Conservation (phyloP, 2,329 filamentous ascomycete genomes). For the Magnaporthiopsis rhizophila region DNA sequence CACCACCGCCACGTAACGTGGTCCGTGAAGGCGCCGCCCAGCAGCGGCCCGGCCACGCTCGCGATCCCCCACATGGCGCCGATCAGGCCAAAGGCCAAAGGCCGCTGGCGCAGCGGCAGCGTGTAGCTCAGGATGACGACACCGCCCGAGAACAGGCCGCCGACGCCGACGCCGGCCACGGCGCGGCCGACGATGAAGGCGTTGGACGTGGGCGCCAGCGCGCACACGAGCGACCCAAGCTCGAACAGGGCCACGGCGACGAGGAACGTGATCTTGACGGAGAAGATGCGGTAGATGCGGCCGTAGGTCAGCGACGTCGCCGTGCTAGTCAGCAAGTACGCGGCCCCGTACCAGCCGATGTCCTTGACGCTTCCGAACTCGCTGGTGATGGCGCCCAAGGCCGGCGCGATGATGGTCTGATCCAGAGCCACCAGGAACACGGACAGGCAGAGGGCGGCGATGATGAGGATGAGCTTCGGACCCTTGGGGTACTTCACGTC, state of each 20-base stretch:
- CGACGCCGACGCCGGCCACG: conserved; percentile 37
- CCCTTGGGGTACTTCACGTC: conserved; percentile 29
- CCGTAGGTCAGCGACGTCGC: conserved; percentile 38
- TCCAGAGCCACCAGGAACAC: conserved; percentile 34
- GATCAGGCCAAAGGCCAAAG: conserved; percentile 40
- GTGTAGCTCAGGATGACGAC: conserved; percentile 34
- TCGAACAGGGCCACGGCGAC: conserved; percentile 13
- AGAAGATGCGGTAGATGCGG: conserved; percentile 36
- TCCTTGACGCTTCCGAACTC: conserved; percentile 21
- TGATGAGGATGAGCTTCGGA: conserved; percentile 31
- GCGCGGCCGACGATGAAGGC: conserved; percentile 39
- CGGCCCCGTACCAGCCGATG: conserved; percentile 35
- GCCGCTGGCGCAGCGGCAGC: conserved; percentile 43
- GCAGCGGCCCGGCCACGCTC: conserved; percentile 32
- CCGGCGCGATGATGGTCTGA: conserved; percentile 11
- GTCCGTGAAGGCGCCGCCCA: conserved; percentile 30
- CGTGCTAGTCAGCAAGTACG: conserved; percentile 37
- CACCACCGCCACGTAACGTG: conserved; percentile 28
- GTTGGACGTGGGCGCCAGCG: conserved; percentile 32
- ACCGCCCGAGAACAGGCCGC: conserved; percentile 35
- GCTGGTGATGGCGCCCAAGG: conserved; percentile 32
- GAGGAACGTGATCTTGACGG: conserved; percentile 33
- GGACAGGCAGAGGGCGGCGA: conserved; percentile 34
- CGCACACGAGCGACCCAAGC: conserved; percentile 19
- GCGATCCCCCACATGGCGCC: conserved; percentile 45